Base-by-base conservation (phyloP, 1,284 basidiomycete species). In the Austroboletus rostrupii region DNA sequence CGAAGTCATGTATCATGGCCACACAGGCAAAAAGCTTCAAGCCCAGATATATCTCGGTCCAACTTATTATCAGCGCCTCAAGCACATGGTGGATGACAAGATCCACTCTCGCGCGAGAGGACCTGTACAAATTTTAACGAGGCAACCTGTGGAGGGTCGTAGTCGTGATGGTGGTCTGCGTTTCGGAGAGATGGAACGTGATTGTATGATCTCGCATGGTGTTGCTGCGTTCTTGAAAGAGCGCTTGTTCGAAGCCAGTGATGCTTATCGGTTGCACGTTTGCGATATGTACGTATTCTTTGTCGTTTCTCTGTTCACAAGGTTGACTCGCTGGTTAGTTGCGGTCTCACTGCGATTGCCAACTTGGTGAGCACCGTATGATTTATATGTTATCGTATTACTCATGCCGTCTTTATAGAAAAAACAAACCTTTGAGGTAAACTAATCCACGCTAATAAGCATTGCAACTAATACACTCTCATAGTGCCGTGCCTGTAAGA, bases 71-170 rank as follows among this genome's bases (percentile, higher is more conserved):
- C 96, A 99, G 71, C 89, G 96, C 47, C 78, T 99, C 59, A 99
- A 99, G 76, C 96, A 99, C 74, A 99, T 99, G 96, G 96, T 99
- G 46, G 95, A 97, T 69, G 96, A 99, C 74, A 99, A 99, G 77
- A 99, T 99, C 56, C 96, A 99, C 73, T 96, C 95, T 23, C 85
- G 96, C 59, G 97, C 97, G 14, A 76, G 97, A 68, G 97, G 97
- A 16, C 97, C 97, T 5, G 91, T 99, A 10, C 97, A 99, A 71
- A 99, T 99, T 63, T 72, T 99, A 62, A 99, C 96, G 19, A 79
- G 97, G 45, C 97, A 99, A 69, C 97, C 96, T 6, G 97, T 99
- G n/a, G 97, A 99, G 69, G 97, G 97, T 83, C 84, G 97, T 72
- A 92, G 88, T 80, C 85, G 97, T 71, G 97, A 98, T 66, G 97